These are phyloP conservation scores for Triticum monococcum DNA, from an alignment of 176 grass and related monocot genomes.

Conservation along the genomic window DNA sequence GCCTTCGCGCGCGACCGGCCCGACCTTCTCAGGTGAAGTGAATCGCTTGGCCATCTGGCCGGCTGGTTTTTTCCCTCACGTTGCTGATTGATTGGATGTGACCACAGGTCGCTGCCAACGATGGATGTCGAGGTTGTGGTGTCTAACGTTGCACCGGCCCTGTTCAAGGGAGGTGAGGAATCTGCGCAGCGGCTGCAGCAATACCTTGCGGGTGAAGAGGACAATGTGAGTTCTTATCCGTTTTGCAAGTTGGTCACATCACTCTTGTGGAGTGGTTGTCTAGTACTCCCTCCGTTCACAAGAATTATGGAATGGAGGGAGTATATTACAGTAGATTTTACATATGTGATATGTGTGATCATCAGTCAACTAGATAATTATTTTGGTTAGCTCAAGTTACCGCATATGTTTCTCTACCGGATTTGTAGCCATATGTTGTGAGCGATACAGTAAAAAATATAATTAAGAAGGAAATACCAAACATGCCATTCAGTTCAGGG, in stretches of 20 bases:
- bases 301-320: too few species aligned
- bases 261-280: neutral
- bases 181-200: constrained; percentile 52
- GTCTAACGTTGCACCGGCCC: constrained; percentile 46
- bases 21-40: constrained; percentile 66
- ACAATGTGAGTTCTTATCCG: constrained; percentile 44
- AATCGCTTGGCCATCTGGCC: neutral
- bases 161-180: constrained; percentile 73
- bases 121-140: constrained; percentile 74
- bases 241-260: neutral
- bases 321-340: neutral
- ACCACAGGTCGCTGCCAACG: constrained; percentile 58
- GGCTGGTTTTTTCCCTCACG: neutral
- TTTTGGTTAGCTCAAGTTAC: constrained; percentile 10
- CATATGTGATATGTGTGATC: neutral
- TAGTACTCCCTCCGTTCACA: too few species aligned
- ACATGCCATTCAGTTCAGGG: neutral
- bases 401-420: neutral
- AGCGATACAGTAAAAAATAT: neutral
- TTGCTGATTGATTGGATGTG: constrained; percentile 5
- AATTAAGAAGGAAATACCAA: neutral
- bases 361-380: neutral
- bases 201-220: constrained; percentile 47
- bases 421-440: neutral
- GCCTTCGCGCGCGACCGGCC: constrained; percentile 72